These are phyloP conservation scores for Aureobasidium lini DNA, from an alignment of 2,329 filamentous ascomycete genomes.

Conservation along the genomic window DNA sequence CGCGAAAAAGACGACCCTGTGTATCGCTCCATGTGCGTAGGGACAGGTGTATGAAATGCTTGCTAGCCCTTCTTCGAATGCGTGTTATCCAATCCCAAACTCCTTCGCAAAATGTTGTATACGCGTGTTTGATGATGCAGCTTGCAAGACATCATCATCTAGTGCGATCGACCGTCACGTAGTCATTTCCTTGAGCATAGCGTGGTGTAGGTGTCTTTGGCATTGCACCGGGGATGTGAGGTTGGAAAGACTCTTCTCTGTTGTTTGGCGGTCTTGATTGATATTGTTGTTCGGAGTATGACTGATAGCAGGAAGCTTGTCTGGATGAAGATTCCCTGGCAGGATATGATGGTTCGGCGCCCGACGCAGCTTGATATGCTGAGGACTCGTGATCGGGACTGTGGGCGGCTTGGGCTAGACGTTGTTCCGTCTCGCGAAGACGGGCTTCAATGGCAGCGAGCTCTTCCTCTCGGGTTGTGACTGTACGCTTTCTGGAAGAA, in stretches of 20 bases:
- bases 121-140: neutral
- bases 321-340: neutral
- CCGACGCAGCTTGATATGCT: conserved; percentile 6
- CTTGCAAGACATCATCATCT: neutral
- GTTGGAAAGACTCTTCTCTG: conserved; percentile 9
- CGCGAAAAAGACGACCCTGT: neutral
- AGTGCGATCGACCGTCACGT: conserved; percentile 30
- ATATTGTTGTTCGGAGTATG: neutral
- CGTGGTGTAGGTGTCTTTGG: conserved; percentile 26
- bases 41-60: neutral
- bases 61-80: neutral
- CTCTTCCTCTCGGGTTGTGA: conserved; percentile 67
- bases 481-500: conserved; percentile 62
- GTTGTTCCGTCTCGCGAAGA: conserved; percentile 77
- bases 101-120: neutral
- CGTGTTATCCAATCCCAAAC: neutral
- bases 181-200: conserved; percentile 26
- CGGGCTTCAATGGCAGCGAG: conserved; percentile 79
- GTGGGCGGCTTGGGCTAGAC: conserved; percentile 42
- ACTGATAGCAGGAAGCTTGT: neutral
- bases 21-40: neutral
- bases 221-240: conserved; percentile 27
- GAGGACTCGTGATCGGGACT: conserved; percentile 16
- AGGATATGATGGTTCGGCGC: neutral
- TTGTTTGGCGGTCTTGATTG: conserved; percentile 5